Percentiles rank a stretch among this genome's conserved stretches.
These are phyloP conservation scores for Colletotrichum kahawae DNA, from an alignment of 2,329 filamentous ascomycete species.

Conservation along the genomic window DNA sequence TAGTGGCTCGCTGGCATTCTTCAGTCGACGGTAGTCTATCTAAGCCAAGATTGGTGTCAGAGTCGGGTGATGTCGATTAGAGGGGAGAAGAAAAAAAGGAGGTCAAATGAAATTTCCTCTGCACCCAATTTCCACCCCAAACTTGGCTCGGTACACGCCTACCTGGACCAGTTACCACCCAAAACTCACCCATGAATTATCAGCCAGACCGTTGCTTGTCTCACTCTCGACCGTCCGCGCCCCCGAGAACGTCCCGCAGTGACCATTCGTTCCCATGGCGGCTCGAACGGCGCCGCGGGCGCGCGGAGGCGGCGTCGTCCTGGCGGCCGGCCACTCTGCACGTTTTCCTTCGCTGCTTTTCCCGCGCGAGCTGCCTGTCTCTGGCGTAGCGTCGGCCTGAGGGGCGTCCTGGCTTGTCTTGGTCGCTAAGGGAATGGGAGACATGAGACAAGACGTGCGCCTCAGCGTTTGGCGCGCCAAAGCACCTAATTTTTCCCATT, in stretches of 20 bases:
- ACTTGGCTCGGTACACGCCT: neutral
- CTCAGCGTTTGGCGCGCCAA: conserved; percentile 1
- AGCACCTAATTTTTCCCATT: neutral
- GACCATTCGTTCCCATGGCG: neutral
- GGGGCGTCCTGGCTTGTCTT: neutral
- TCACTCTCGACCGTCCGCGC: neutral
- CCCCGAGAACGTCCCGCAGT: neutral
- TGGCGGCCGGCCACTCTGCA: neutral
- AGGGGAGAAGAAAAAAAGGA: neutral
- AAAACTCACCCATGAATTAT: neutral
- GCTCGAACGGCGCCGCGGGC: neutral
- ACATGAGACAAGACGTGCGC: neutral
- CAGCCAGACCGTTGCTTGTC: conserved; percentile 3
- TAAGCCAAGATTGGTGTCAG: neutral
- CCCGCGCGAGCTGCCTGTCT: neutral
- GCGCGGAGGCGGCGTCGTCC: neutral
- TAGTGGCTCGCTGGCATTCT: neutral
- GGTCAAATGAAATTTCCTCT: neutral
- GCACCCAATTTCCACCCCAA: neutral
- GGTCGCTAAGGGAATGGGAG: neutral
- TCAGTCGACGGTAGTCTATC: neutral
- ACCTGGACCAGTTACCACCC: neutral
- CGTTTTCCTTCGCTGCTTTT: neutral
- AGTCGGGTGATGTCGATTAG: neutral
- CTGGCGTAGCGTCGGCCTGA: neutral